These are phyloP conservation scores for Trichoderma arundinaceum DNA, from an alignment of 2,329 filamentous ascomycete genomes.

Conservation along the genomic window DNA sequence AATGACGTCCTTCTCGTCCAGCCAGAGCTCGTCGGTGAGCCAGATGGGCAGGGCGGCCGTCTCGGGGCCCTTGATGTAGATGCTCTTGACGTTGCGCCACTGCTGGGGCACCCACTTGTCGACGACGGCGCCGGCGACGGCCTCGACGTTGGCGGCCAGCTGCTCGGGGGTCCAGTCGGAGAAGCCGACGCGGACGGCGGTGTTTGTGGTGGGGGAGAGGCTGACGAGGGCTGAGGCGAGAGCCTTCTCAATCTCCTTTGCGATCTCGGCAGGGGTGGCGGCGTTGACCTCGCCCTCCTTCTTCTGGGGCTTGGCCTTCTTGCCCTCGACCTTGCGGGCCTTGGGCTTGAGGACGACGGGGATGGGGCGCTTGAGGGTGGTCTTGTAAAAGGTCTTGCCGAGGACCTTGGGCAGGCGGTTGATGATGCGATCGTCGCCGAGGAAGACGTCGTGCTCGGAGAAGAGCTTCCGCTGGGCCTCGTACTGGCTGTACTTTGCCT, in stretches of 20 bases:
- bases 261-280: conserved; percentile 69
- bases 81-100: conserved; percentile 81
- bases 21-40: conserved; percentile 90
- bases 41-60: conserved; percentile 93
- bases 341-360: conserved; percentile 74
- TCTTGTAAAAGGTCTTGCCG: conserved; percentile 92
- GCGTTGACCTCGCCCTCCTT: conserved; percentile 51
- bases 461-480: conserved; percentile 84
- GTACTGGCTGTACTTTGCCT: conserved; percentile 83
- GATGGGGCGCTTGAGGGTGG: conserved; percentile 81
- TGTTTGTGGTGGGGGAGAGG: conserved; percentile 78
- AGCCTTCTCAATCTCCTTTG: conserved; percentile 80
- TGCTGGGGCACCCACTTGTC: conserved; percentile 83
- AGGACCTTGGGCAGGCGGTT: conserved; percentile 75
- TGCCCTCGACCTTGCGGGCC: conserved; percentile 64
- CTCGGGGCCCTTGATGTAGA: conserved; percentile 90
- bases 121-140: conserved; percentile 71
- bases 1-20: conserved; percentile 75
- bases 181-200: conserved; percentile 78
- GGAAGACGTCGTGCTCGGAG: conserved; percentile 88
- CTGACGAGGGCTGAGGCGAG: conserved; percentile 79
- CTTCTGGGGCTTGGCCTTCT: conserved; percentile 64
- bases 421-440: conserved; percentile 87
- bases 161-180: conserved; percentile 76
- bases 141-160: conserved; percentile 79